phyloP scores from a whole-genome alignment of 176 grass and related monocot species.

The Areca catechu region DNA sequence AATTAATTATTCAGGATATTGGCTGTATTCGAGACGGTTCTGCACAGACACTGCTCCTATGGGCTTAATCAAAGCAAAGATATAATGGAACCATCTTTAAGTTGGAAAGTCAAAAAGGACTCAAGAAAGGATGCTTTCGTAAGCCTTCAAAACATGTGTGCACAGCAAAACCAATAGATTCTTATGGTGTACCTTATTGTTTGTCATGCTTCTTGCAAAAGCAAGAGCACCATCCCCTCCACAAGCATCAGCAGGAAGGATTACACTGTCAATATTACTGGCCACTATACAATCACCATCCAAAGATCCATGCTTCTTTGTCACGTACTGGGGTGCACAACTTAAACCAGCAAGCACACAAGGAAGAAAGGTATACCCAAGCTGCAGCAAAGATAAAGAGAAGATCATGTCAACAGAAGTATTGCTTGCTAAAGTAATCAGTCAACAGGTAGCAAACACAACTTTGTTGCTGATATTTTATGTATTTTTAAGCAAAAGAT shows the following conservation, averaged over 20 bases:
- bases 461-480: no score
- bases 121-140: no score
- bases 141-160: no score
- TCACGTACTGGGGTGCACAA: constrained; percentile 74
- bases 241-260: constrained; percentile 76
- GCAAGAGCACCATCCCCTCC: constrained; percentile 74
- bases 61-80: not conserved
- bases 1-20: no score
- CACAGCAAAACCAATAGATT: not conserved
- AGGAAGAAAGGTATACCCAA: constrained; percentile 91
- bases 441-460: no score
- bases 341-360: constrained; percentile 85
- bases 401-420: not conserved
- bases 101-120: not conserved
- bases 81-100: not conserved
- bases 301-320: constrained; percentile 18
- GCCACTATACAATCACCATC: constrained; percentile 40
- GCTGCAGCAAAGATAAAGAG: constrained; percentile 30
- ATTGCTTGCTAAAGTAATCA: no score
- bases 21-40: no score
- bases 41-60: not conserved
- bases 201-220: constrained; percentile 48
- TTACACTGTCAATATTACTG: constrained; percentile 70
- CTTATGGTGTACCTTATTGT: constrained; percentile 39
- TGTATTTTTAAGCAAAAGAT: no score